Evolutionary conservation across 768 basidiomycete genomes (phyloP).

Genomic region (Amylocystis lapponica): DNA sequence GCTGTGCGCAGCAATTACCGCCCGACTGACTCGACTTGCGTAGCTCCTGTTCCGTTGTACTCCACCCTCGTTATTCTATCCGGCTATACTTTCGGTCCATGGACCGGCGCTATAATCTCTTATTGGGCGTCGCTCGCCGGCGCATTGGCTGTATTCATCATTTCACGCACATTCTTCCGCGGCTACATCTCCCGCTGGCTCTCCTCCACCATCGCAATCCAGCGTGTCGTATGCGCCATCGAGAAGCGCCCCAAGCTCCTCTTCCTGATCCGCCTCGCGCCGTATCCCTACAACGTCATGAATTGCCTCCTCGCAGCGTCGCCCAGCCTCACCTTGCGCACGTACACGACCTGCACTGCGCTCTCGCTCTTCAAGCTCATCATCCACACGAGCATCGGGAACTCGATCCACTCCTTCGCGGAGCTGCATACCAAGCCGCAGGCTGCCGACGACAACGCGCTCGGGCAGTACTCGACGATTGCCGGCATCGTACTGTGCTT

Average conservation of each 20-base stretch:
- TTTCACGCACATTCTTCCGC: constrained; percentile 71
- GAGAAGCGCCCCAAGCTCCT: constrained; percentile 84
- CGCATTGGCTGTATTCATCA: constrained; percentile 75
- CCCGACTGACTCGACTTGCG: too few species aligned
- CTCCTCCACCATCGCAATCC: constrained; percentile 61
- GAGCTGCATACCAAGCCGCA: constrained; percentile 44
- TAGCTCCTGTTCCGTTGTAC: constrained; percentile 88
- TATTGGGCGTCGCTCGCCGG: constrained; percentile 83
- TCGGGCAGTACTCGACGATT: constrained; percentile 59
- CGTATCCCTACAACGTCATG: constrained; percentile 92
- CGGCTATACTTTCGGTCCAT: constrained; percentile 85
- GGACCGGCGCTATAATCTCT: constrained; percentile 80
- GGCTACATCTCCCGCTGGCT: constrained; percentile 70
- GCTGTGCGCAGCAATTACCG: too few species aligned
- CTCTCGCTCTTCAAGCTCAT: constrained; percentile 86
- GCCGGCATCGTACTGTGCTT: constrained; percentile 67
- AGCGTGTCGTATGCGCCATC: constrained; percentile 79
- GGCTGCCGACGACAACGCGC: constrained; percentile 41
- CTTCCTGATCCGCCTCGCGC: constrained; percentile 89
- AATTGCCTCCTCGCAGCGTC: constrained; percentile 89
- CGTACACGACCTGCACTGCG: constrained; percentile 76
- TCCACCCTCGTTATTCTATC: constrained; percentile 90
- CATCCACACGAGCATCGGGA: constrained; percentile 85
- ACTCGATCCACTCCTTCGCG: constrained; percentile 80
- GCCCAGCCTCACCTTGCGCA: constrained; percentile 71